Conservation (phyloP, 495 filamentous ascomycete genomes). For the Penicillium chermesinum region DNA sequence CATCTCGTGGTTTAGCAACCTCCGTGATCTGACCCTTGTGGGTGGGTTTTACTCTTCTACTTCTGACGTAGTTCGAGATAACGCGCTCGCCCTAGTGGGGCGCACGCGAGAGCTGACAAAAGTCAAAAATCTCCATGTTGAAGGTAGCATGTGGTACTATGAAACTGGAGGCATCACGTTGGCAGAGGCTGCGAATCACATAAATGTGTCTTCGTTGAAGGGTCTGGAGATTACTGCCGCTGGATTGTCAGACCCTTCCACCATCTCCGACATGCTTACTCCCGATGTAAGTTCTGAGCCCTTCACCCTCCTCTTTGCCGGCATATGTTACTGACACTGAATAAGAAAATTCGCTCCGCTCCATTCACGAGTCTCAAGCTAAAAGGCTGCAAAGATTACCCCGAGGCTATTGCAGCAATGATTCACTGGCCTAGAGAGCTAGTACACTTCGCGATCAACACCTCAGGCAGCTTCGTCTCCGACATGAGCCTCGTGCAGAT, state of each 20-base stretch:
- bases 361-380: conserved; percentile 3
- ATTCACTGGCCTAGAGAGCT: conserved; percentile 6
- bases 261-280: not conserved
- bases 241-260: not conserved
- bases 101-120: not conserved
- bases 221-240: not conserved
- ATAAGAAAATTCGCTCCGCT: conserved; percentile 3
- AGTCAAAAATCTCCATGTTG: not conserved
- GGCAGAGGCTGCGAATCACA: conserved; percentile 1
- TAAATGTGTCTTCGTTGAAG: conserved; percentile 1
- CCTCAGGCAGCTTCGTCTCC: conserved; percentile 1
- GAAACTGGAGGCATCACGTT: conserved; percentile 1
- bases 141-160: conserved; percentile 2
- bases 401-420: conserved; percentile 5
- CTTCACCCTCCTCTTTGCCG: not conserved
- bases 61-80: not conserved
- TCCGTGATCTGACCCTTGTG: conserved; percentile 1
- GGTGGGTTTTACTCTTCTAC: conserved; percentile 1
- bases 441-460: conserved; percentile 8
- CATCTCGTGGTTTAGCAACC: conserved; percentile 2
- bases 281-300: not conserved
- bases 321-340: not conserved
- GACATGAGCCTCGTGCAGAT: conserved; percentile 5
- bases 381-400: conserved; percentile 3
- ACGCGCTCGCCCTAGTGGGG: not conserved